A percentile compares a stretch with the other conserved stretches of the same genome.
phyloP scores from a whole-genome alignment of 441 rosid species.

The Manihot esculenta region DNA sequence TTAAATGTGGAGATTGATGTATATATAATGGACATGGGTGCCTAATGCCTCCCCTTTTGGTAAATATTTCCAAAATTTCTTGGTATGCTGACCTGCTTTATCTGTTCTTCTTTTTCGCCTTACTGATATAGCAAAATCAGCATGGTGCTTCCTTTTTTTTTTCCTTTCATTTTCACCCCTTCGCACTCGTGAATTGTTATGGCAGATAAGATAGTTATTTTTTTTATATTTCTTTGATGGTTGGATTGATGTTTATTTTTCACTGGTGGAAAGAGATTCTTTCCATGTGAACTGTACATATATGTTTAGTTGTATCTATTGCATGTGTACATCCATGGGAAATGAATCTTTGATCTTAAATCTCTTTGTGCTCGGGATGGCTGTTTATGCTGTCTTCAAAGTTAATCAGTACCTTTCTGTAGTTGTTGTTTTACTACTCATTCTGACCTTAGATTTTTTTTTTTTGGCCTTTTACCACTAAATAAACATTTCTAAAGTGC shows the following conservation, averaged over 20 bases:
- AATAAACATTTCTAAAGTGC: background rate
- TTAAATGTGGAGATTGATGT: too few species aligned
- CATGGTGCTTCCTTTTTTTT: too few species aligned
- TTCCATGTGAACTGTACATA: background rate
- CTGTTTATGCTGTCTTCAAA: background rate
- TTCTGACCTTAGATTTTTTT: background rate
- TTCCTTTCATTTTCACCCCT: too few species aligned
- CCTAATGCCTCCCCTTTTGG: too few species aligned
- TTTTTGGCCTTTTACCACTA: background rate
- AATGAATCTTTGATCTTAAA: background rate
- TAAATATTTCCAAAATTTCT: too few species aligned
- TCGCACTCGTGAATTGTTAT: too few species aligned
- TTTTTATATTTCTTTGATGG: background rate
- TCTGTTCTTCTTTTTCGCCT: too few species aligned
- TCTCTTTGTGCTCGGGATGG: background rate
- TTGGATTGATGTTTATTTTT: background rate
- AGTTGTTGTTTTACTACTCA: background rate
- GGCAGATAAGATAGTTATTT: too few species aligned
- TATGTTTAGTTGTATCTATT: background rate
- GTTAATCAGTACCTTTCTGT: slow-evolving; percentile 1
- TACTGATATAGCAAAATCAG: too few species aligned
- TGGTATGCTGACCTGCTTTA: too few species aligned
- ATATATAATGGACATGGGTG: too few species aligned
- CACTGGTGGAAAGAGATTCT: background rate
- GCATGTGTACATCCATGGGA: background rate